phyloP scores from a whole-genome alignment of 306 rosid species.

The Trifolium dubium region DNA sequence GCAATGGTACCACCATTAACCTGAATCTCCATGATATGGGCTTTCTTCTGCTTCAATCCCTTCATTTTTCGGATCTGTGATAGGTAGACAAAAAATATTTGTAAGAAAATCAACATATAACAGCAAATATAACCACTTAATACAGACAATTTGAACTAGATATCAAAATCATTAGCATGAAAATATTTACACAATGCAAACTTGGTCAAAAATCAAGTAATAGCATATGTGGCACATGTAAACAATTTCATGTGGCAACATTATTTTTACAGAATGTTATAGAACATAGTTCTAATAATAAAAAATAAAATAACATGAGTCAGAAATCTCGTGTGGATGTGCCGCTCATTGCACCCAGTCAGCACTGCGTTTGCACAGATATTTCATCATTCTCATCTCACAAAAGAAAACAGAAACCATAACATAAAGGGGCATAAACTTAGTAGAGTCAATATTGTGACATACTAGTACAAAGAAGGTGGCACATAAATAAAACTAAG shows the following conservation, averaged over 20 bases:
- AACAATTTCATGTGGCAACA: background rate
- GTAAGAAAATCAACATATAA: background rate
- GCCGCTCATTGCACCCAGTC: conserved; percentile 49
- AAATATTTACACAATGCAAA: background rate
- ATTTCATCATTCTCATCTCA: conserved; percentile 46
- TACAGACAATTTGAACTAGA: background rate
- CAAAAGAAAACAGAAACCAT: background rate
- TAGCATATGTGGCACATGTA: too few relatives aligned
- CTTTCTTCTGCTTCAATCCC: conserved; percentile 90
- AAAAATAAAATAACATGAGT: conserved; percentile 20
- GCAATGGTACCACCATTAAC: conserved; percentile 78
- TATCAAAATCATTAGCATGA: background rate
- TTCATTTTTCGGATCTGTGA: conserved; percentile 80
- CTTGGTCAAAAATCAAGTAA: background rate
- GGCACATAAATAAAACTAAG: background rate
- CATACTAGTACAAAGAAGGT: background rate
- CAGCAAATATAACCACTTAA: background rate
- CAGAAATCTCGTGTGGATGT: conserved; percentile 64
- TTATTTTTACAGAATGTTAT: background rate
- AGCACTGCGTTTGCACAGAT: conserved; percentile 44
- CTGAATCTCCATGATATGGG: conserved; percentile 89
- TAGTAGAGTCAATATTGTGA: too few relatives aligned
- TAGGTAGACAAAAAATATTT: background rate
- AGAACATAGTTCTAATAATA: background rate
- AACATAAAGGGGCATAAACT: background rate